These are phyloP conservation scores for Rhodotorula sp. DNA, from an alignment of 1,284 basidiomycete genomes.

Conservation along the genomic window DNA sequence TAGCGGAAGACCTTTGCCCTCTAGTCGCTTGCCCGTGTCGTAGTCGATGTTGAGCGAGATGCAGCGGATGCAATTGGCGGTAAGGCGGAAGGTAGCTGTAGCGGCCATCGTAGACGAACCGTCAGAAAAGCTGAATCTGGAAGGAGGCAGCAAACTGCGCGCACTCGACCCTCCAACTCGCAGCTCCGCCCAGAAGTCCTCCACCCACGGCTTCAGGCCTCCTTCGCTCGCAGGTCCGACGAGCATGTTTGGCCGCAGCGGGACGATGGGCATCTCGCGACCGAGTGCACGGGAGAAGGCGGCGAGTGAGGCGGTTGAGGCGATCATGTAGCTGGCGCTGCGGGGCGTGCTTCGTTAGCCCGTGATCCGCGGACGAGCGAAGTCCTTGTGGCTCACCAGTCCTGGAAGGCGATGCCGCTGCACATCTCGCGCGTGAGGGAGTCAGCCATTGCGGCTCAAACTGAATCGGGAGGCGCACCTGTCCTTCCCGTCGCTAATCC, in stretches of 20 bases:
- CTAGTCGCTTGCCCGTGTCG: conserved; percentile 3
- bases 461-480: conserved; percentile 1
- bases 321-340: conserved; percentile 26
- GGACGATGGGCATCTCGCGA: conserved; percentile 13
- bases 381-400: background rate
- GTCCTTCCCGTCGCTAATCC: conserved; percentile 4
- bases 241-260: conserved; percentile 21
- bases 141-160: no score
- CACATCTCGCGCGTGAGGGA: no score
- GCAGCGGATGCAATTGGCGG: conserved; percentile 23
- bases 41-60: conserved; percentile 30
- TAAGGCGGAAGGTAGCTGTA: conserved; percentile 11
- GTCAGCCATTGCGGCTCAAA: no score
- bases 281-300: conserved; percentile 5
- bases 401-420: conserved; percentile 21
- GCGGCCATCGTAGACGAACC: no score
- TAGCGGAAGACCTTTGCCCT: background rate
- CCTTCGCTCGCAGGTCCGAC: background rate
- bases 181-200: conserved; percentile 21
- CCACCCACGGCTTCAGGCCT: conserved; percentile 14
- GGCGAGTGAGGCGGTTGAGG: conserved; percentile 18
- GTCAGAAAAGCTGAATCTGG: background rate
- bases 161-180: background rate
- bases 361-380: background rate
- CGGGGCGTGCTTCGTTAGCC: no score